Evolutionary conservation across 2,329 filamentous ascomycete genomes (phyloP).

Genomic region (Aureobasidium sp.): DNA sequence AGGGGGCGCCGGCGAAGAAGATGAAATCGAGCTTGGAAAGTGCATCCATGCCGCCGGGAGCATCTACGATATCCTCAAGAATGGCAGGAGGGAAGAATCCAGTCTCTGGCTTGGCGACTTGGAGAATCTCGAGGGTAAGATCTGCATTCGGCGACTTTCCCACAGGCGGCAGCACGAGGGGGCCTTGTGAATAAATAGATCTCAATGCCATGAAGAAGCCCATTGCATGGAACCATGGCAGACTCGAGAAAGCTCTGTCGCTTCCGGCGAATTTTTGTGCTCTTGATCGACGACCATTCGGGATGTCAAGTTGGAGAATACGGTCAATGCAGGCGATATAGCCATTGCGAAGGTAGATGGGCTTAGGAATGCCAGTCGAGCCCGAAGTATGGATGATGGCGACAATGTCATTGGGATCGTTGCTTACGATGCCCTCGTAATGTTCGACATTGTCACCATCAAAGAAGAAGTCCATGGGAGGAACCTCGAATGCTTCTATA

Average conservation of each 20-base stretch:
- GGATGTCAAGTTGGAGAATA: slow-evolving; percentile 29
- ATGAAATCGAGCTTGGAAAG: slow-evolving; percentile 15
- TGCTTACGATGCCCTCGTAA: slow-evolving; percentile 30
- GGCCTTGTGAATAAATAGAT: slow-evolving; percentile 16
- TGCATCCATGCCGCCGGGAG: slow-evolving; percentile 15
- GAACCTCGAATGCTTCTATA: slow-evolving; percentile 13
- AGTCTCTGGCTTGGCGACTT: slow-evolving; percentile 16
- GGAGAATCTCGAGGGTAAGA: slow-evolving; percentile 19
- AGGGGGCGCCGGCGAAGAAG: slow-evolving; percentile 16
- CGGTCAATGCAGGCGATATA: slow-evolving; percentile 33
- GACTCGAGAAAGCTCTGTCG: slow-evolving; percentile 22
- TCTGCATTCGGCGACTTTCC: slow-evolving; percentile 17
- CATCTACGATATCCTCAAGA: slow-evolving; percentile 16
- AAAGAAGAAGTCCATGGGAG: slow-evolving; percentile 16
- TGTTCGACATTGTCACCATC: slow-evolving; percentile 1
- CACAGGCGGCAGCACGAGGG: slow-evolving; percentile 13
- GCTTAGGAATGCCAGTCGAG: slow-evolving; percentile 38
- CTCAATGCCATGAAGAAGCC: slow-evolving; percentile 17
- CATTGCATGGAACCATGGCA: slow-evolving; percentile 19
- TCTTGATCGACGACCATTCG: slow-evolving; percentile 26
- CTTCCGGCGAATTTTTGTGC: slow-evolving; percentile 9
- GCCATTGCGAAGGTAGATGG: slow-evolving; percentile 32
- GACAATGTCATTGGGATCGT: slow-evolving; percentile 31
- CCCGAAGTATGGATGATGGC: slow-evolving; percentile 39
- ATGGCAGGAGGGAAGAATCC: slow-evolving; percentile 18